These are phyloP conservation scores for Theobroma cacao DNA, from an alignment of 345 rosid genomes.

Conservation along the genomic window DNA sequence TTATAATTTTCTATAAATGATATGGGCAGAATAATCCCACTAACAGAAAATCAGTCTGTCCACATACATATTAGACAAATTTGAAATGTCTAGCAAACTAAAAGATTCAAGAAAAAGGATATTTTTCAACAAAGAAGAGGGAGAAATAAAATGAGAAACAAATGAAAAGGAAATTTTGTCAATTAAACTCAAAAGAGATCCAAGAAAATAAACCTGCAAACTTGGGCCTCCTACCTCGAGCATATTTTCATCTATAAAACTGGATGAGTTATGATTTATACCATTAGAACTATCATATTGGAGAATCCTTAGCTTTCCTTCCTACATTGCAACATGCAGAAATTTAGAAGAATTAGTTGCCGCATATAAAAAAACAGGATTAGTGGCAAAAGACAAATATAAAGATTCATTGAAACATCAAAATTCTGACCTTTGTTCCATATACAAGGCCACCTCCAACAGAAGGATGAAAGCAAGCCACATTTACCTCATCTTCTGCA, in stretches of 20 bases:
- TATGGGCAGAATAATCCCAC: not conserved
- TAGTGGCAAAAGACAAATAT: not conserved
- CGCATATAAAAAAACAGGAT: not conserved
- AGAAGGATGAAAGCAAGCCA: conserved; percentile 88
- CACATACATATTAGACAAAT: not conserved
- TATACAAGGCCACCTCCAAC: conserved; percentile 90
- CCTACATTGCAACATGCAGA: conserved; percentile 42
- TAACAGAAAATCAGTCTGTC: not conserved
- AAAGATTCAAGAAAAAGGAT: too few relatives aligned
- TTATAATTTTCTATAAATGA: not conserved
- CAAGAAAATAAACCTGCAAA: conserved; percentile 4
- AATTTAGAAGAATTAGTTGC: not conserved
- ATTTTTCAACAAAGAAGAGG: not conserved
- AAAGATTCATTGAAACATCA: not conserved
- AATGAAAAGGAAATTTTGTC: not conserved
- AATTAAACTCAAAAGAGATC: not conserved
- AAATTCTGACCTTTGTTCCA: conserved; percentile 70
- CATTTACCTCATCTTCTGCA: conserved; percentile 88
- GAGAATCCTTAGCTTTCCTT: conserved; percentile 79
- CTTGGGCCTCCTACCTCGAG: conserved; percentile 31
- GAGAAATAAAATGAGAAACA: not conserved
- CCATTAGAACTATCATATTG: conserved; percentile 48
- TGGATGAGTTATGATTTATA: conserved; percentile 24
- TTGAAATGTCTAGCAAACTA: too few relatives aligned
- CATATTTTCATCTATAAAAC: conserved; percentile 38